Evolutionary conservation across 2,329 filamentous ascomycete genomes (phyloP).

Genomic region (Pseudogymnoascus sp.): DNA sequence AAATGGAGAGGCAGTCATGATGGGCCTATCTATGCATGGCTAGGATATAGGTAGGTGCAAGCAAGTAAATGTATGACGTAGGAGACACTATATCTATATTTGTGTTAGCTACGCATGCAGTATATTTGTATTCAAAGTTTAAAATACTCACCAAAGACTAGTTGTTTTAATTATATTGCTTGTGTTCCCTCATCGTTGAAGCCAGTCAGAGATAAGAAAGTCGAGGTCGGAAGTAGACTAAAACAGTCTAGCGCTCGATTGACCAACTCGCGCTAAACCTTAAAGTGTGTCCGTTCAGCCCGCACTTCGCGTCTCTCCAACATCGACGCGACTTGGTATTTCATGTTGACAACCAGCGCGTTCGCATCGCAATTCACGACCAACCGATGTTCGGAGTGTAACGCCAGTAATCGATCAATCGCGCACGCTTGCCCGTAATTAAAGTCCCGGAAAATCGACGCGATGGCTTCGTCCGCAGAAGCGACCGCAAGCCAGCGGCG

Average conservation of each 20-base stretch:
- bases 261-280: constrained; percentile 1
- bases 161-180: background rate
- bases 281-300: constrained; percentile 1
- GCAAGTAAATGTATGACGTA: background rate
- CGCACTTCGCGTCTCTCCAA: constrained; percentile 2
- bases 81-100: background rate
- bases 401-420: background rate
- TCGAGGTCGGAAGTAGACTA: background rate
- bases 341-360: constrained; percentile 1
- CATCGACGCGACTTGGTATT: constrained; percentile 4
- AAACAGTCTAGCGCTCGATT: background rate
- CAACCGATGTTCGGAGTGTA: constrained; percentile 4
- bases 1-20: constrained; percentile 27
- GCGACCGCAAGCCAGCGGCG: constrained; percentile 47
- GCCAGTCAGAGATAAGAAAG: background rate
- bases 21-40: constrained; percentile 26
- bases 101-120: background rate
- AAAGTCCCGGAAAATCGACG: constrained; percentile 35
- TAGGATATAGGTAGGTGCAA: background rate
- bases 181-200: background rate
- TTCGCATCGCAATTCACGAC: background rate
- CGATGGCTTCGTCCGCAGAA: constrained; percentile 45
- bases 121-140: background rate
- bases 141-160: background rate
- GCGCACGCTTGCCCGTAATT: background rate